A percentile compares a stretch with the other conserved stretches of the same genome.
Evolutionary conservation across 2,329 filamentous ascomycete genomes (phyloP).

Genomic region (Rutstroemia sydowiana): DNA sequence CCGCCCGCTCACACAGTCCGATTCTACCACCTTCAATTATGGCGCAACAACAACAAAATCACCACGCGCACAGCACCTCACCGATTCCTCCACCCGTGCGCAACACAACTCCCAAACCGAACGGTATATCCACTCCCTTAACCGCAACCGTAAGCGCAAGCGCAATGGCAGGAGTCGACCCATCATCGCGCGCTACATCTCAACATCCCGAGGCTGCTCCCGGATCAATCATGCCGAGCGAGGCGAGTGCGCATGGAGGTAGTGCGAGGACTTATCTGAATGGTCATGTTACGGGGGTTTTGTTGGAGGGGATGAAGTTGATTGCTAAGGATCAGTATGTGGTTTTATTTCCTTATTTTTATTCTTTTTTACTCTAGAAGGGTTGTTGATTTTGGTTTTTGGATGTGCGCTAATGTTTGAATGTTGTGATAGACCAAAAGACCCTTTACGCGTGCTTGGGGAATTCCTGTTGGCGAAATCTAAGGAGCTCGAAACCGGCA

Average conservation of each 20-base stretch:
- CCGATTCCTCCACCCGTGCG: conserved; percentile 29
- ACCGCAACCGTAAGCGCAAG: no score
- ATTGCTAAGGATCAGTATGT: conserved; percentile 65
- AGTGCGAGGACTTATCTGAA: conserved; percentile 66
- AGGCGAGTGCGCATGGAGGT: conserved; percentile 58
- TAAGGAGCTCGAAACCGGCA: conserved; percentile 48
- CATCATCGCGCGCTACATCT: conserved; percentile 52
- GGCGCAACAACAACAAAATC: conserved; percentile 8
- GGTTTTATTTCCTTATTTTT: background rate
- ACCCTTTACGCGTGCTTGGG: conserved; percentile 61
- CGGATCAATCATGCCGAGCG: conserved; percentile 50
- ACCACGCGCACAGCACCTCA: conserved; percentile 20
- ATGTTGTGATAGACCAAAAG: conserved; percentile 45
- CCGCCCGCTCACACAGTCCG: conserved; percentile 13
- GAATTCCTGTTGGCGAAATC: conserved; percentile 65
- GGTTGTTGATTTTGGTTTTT: no score
- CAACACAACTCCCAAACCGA: conserved; percentile 42
- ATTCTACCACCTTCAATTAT: background rate
- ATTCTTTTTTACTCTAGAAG: no score
- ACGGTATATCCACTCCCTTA: conserved; percentile 10
- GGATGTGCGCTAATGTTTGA: conserved; percentile 6
- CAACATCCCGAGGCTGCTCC: conserved; percentile 45
- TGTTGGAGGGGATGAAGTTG: conserved; percentile 69
- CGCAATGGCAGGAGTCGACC: conserved; percentile 33
- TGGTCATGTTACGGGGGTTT: conserved; percentile 56